A percentile compares a stretch with the other conserved stretches of the same genome.
These are phyloP conservation scores for Alternaria metachromatica DNA, from an alignment of 2,329 filamentous ascomycete genomes.

Conservation along the genomic window DNA sequence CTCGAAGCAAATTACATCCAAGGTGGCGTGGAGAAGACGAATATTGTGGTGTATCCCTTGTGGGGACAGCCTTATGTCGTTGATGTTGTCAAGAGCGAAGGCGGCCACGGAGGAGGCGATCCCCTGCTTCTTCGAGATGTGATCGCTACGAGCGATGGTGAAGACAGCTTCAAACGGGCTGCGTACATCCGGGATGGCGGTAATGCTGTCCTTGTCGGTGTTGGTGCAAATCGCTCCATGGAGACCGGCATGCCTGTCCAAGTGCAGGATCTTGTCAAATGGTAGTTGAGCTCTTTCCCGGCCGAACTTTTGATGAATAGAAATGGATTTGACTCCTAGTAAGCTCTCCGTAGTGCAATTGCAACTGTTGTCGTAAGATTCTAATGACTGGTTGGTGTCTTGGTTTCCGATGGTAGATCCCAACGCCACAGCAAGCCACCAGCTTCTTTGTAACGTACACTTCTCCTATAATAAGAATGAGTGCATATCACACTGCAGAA, in stretches of 20 bases:
- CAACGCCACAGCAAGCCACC: neutral
- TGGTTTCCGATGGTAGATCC: neutral
- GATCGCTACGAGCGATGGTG: slow-evolving; percentile 59
- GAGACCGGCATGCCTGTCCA: slow-evolving; percentile 63
- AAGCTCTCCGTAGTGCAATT: neutral
- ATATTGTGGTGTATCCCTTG: slow-evolving; percentile 57
- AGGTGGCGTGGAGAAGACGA: slow-evolving; percentile 6
- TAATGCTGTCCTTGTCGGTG: slow-evolving; percentile 65
- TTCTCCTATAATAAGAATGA: neutral
- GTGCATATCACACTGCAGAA: neutral
- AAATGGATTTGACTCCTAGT: neutral
- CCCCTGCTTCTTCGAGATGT: slow-evolving; percentile 63
- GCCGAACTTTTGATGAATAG: neutral
- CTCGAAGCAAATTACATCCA: slow-evolving; percentile 6
- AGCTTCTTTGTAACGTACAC: neutral
- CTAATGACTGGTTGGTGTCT: neutral
- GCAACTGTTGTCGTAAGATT: neutral
- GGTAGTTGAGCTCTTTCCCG: slow-evolving; percentile 3
- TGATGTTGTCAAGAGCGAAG: slow-evolving; percentile 59
- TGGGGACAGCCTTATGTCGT: slow-evolving; percentile 64
- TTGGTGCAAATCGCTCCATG: slow-evolving; percentile 65
- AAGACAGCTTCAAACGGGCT: slow-evolving; percentile 60
- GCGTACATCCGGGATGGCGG: slow-evolving; percentile 64
- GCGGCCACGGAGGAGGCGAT: slow-evolving; percentile 68
- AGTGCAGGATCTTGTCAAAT: slow-evolving; percentile 56